Evolutionary conservation across 345 rosid species (phyloP).

Genomic region (Eucalyptus tenuipes): DNA sequence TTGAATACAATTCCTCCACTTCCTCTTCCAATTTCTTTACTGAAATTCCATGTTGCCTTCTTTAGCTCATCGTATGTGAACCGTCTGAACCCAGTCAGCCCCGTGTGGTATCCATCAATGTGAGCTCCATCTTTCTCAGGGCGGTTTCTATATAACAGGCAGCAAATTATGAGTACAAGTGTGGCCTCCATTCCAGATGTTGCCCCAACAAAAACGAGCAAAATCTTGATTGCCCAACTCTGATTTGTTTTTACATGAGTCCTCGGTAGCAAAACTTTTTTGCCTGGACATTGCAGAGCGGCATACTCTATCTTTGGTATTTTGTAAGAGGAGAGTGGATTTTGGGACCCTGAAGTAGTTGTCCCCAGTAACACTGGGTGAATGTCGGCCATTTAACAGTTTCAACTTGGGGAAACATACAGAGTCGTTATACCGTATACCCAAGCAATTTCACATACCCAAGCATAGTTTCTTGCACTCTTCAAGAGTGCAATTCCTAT

Average conservation of each 20-base stretch:
- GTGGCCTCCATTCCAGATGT: not conserved
- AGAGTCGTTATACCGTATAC: not conserved
- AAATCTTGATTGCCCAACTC: not conserved
- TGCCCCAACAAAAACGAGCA: not conserved
- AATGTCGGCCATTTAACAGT: not conserved
- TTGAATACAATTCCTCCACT: not conserved
- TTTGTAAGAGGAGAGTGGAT: not conserved
- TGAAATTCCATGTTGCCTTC: not conserved
- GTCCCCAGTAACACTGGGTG: not conserved
- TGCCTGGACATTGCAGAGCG: not conserved
- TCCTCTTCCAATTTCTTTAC: not conserved
- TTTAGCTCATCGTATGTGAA: not conserved
- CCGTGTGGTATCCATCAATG: not conserved
- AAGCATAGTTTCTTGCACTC: not conserved
- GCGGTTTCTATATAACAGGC: not conserved
- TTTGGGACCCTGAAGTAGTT: not conserved
- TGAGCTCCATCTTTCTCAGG: not conserved
- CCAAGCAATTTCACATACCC: not conserved
- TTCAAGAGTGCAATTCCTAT: too few relatives aligned
- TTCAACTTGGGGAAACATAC: not conserved
- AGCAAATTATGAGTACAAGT: not conserved
- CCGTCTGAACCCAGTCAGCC: not conserved
- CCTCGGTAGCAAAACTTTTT: not conserved
- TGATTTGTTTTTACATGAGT: not conserved
- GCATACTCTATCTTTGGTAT: not conserved